Evolutionary conservation across 148 eudicot genomes (phyloP).

Genomic region (Salicornia ramosissima): DNA sequence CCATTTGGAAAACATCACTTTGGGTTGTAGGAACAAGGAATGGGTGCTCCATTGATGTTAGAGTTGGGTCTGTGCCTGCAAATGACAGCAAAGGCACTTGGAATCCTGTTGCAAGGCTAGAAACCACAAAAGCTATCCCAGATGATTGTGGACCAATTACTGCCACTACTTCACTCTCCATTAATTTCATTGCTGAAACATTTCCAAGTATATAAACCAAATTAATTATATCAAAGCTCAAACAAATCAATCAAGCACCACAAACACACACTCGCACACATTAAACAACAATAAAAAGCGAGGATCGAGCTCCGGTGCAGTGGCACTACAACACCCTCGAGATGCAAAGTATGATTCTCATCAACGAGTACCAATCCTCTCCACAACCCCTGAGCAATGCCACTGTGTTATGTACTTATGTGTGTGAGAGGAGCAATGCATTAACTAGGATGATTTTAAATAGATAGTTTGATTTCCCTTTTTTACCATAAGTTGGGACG

Average conservation of each 20-base stretch:
- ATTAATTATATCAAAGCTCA: neutral
- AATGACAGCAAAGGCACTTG: slow-evolving; percentile 61
- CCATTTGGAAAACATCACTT: slow-evolving; percentile 59
- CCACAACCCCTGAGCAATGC: no score
- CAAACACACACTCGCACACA: no score
- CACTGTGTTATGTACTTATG: no score
- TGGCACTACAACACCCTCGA: no score
- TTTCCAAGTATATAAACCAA: neutral
- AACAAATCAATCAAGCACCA: neutral
- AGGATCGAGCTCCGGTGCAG: no score
- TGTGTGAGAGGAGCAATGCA: no score
- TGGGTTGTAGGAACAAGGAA: slow-evolving; percentile 45
- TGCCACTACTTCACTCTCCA: slow-evolving; percentile 59
- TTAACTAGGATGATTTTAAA: no score
- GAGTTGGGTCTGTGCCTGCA: slow-evolving; percentile 59
- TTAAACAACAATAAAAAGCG: no score
- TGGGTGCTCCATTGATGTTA: slow-evolving; percentile 49
- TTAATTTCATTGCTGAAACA: slow-evolving; percentile 61
- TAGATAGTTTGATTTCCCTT: no score
- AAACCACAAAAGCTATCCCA: slow-evolving; percentile 43
- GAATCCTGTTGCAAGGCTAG: slow-evolving; percentile 49
- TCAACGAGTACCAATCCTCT: no score
- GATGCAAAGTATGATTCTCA: no score
- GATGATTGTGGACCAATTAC: slow-evolving; percentile 70
- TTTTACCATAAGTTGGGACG: no score